Evolutionary conservation across 2,329 filamentous ascomycete genomes (phyloP).

Genomic region (Raffaelea albimanens): DNA sequence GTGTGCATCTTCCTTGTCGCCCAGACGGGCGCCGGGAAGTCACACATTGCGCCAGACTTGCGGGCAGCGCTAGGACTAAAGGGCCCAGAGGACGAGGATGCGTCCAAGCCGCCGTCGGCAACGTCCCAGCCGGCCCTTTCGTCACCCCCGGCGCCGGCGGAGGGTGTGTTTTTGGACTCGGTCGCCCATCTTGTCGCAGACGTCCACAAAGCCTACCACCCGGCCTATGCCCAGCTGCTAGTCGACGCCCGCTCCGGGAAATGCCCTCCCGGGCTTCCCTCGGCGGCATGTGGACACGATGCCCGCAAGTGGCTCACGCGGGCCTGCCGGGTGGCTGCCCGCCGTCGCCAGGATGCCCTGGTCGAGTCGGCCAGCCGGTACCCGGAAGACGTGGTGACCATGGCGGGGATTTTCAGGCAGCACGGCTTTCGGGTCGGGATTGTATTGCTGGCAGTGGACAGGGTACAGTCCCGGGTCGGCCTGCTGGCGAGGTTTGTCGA

Average conservation of each 20-base stretch:
- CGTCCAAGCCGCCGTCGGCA: neutral
- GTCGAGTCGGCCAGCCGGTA: slow-evolving; percentile 36
- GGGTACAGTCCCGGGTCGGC: slow-evolving; percentile 30
- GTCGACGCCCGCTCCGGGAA: slow-evolving; percentile 9
- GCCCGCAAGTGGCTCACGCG: slow-evolving; percentile 34
- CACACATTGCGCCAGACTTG: slow-evolving; percentile 30
- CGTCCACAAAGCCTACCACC: slow-evolving; percentile 40
- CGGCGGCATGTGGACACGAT: slow-evolving; percentile 27
- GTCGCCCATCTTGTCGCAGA: slow-evolving; percentile 36
- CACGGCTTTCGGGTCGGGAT: slow-evolving; percentile 29
- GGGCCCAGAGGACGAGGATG: neutral
- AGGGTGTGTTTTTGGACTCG: too few relatives aligned
- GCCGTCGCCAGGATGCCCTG: slow-evolving; percentile 24
- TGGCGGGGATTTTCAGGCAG: slow-evolving; percentile 24
- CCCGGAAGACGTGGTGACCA: slow-evolving; percentile 28
- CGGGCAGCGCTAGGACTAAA: slow-evolving; percentile 19
- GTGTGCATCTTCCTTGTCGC: slow-evolving; percentile 34
- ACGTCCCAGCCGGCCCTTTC: too few relatives aligned
- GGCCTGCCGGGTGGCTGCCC: slow-evolving; percentile 25
- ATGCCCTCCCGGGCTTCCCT: slow-evolving; percentile 24
- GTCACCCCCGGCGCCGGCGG: neutral
- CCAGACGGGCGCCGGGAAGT: slow-evolving; percentile 39
- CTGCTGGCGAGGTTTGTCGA: slow-evolving; percentile 30
- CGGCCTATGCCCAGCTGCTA: slow-evolving; percentile 25
- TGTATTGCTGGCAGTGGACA: slow-evolving; percentile 31